Percentiles rank a stretch among this genome's conserved stretches.
These are phyloP conservation scores for Houttuynia cordata DNA, from an alignment of 164 flowering plant genomes.

Conservation along the genomic window DNA sequence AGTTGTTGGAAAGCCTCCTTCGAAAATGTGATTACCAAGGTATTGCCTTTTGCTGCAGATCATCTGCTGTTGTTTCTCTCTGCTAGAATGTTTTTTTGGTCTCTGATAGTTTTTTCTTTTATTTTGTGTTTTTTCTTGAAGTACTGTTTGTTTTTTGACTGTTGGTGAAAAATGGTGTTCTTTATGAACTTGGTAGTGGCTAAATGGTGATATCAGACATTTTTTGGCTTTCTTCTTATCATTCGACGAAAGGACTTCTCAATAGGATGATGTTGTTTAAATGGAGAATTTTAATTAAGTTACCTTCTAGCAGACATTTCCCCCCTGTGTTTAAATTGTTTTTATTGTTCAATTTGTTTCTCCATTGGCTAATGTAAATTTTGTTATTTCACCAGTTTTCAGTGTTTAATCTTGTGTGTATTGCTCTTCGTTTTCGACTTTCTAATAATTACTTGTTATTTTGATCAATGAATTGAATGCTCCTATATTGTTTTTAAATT, in stretches of 20 bases:
- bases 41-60: slow-evolving; percentile 5
- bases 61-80: too few relatives aligned
- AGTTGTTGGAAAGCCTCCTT: slow-evolving; percentile 34
- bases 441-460: too few relatives aligned
- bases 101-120: background rate
- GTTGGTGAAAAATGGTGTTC: too few relatives aligned
- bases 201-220: slow-evolving; percentile 12
- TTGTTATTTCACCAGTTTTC: too few relatives aligned
- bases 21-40: slow-evolving; percentile 46
- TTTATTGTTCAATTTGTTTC: too few relatives aligned
- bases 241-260: background rate
- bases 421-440: background rate
- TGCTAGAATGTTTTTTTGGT: background rate
- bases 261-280: background rate
- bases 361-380: too few relatives aligned
- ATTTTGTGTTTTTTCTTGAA: background rate
- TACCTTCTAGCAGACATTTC: too few relatives aligned
- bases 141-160: too few relatives aligned
- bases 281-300: too few relatives aligned
- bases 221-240: background rate
- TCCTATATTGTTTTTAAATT: background rate
- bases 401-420: too few relatives aligned
- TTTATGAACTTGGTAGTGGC: slow-evolving; percentile 35
- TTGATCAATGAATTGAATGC: too few relatives aligned
- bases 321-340: too few relatives aligned